Conservation (phyloP, 768 basidiomycete species). For the Chiua virens region DNA sequence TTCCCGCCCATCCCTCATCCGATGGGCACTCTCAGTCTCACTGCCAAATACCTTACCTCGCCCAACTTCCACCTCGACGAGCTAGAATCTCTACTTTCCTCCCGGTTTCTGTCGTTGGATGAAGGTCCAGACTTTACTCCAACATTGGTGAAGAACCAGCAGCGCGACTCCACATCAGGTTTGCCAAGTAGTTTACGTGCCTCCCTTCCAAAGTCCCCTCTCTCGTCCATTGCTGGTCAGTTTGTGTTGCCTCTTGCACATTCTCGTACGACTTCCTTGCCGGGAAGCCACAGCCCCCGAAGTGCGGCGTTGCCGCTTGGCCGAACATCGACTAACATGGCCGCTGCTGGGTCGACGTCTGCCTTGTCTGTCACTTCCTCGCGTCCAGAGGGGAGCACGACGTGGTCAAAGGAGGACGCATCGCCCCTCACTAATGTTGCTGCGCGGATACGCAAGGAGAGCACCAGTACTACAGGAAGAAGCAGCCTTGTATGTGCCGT, state of each 20-base stretch:
- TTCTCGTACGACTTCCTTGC: conserved; percentile 39
- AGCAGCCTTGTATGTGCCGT: conserved; percentile 22
- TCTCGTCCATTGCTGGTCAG: conserved; percentile 43
- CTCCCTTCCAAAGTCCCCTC: conserved; percentile 49
- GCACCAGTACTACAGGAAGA: conserved; percentile 41
- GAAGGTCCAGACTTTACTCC: conserved; percentile 69
- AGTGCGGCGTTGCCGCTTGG: conserved; percentile 35
- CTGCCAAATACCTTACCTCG: conserved; percentile 60
- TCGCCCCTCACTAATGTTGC: conserved; percentile 35
- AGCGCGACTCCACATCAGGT: conserved; percentile 52
- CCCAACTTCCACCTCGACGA: conserved; percentile 77
- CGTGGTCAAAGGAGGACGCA: conserved; percentile 39
- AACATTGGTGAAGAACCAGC: conserved; percentile 65
- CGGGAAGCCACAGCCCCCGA: conserved; percentile 37
- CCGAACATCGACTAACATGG: conserved; percentile 34
- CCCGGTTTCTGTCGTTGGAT: conserved; percentile 68
- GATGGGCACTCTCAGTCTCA: conserved; percentile 59
- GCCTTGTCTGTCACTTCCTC: conserved; percentile 44
- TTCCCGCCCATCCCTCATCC: conserved; percentile 73
- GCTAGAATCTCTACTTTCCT: conserved; percentile 73
- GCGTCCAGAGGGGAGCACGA: conserved; percentile 36
- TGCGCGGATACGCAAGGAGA: conserved; percentile 51
- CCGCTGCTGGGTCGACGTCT: conserved; percentile 35
- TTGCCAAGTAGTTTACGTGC: conserved; percentile 43
- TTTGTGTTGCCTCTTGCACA: conserved; percentile 39